Base-by-base conservation (phyloP, 768 basidiomycete genomes). In the Daedaleopsis nitida region DNA sequence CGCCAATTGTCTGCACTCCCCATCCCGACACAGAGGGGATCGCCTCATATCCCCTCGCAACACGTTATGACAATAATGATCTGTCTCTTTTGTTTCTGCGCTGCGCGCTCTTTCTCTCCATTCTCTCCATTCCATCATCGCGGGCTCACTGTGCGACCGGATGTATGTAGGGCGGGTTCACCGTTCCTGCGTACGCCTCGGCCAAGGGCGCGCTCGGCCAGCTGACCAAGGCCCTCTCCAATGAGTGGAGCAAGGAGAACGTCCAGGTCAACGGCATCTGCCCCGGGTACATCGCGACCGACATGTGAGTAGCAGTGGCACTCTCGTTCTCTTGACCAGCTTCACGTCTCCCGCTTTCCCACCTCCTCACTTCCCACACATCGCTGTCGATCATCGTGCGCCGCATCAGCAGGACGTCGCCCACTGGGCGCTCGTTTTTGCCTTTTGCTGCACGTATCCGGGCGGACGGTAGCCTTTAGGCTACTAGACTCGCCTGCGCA, bases 171-270 rank as follows among this genome's bases (percentile, higher is more conserved):
- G 84, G 83, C 50, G 88, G 88, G 48, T 58, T 89, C 54, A 88
- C 86, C 14, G 83, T 96, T 43, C 93, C 94, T 19, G 95, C 95
- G 12, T 96, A 96, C 70, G 92, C 94, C 2, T 86, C 95, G 4
- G 91, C 95, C 10, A 96, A 96, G 73, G 93, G 93, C 58, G 92
- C 91, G 19, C 79, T 93, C 35, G 91, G 90, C 11, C 89, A 89
- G 70, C 79, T 93, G 67, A 92, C 93, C 27, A 95, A 95, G 75
- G 89, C 94, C 2, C 84, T 96, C 68, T 87, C 89, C 68, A 97
- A 97, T 74, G 95, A 96, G 73, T 97, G 95, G 94, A 89, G 91
- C 62, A 81, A 83, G 68, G 84, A 91, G 68, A 93, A 92, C 66
- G 85, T 96, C 55, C 89, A 94, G 73, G 92, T 96, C 17, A 95